Evolutionary conservation across 345 rosid species (phyloP), one percentile per base, ranked within the genome.

Genomic region (Jatropha curcas): DNA sequence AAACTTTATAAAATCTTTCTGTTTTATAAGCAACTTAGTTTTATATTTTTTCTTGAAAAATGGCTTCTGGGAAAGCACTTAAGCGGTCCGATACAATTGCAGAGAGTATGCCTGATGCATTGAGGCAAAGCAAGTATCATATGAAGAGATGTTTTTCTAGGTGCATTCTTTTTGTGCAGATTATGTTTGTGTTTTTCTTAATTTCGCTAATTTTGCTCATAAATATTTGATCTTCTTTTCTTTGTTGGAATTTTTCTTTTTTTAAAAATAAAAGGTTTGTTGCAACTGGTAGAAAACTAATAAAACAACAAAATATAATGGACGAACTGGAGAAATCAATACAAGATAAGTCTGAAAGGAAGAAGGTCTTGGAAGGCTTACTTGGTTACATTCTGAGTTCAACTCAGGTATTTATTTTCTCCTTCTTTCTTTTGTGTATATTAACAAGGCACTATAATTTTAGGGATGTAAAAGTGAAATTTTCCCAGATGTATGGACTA

Each of bases 91-190:
- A 92, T 55, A 77, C 97, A 3, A 86, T 95, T 55, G 88, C 92
- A 6, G 96, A 91, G 8, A 83, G 77, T 82, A 89, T 95, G 97
- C 97, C 99, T 7, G 96, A 85, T 65, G 99, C 99, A 11, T 67
- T 91, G 76, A 88, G 67, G 84, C 86, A 90, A 78, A 88, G 96
- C 77, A 84, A 86, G 45, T 89, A 84, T 76, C 85, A 91, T 50
- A 89, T 87, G 92, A 91, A 90, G 83, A 88, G 63, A 83, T 92
- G 97, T 77, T 88, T 95, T 65, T 75, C 92, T 65, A 88, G 90
- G 97, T 94, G 59, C 10, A 11, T 70, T 24, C 16, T 13, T 10
- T 17, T 55, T 0, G 17, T 13, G n/a, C 17, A 35, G 13, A 11
- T 57, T 28, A 33, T 24, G 39, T 4, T 3, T 46, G 2, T 10